Conservation (phyloP, 2,329 filamentous ascomycete genomes). For the Colletotrichum sp. region DNA sequence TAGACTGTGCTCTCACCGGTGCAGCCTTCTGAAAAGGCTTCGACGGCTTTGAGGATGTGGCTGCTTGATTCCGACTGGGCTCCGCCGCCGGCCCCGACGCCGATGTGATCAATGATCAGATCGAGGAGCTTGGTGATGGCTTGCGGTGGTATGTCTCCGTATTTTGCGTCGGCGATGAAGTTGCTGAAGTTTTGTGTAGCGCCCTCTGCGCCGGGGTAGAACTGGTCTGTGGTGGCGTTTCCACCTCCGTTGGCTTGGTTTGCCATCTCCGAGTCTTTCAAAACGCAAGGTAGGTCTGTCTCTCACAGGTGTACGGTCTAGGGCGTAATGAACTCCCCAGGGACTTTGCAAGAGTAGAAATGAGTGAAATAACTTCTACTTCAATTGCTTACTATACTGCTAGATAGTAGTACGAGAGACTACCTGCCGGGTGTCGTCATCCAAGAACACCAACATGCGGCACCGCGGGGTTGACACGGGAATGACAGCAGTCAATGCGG, state of each 20-base stretch:
- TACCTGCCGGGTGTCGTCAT: not conserved
- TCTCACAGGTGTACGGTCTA: not conserved
- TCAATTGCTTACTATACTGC: not conserved
- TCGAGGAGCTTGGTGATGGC: conserved; percentile 25
- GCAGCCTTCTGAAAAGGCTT: conserved; percentile 27
- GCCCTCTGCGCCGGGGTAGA: not conserved
- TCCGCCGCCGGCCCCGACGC: conserved; percentile 27
- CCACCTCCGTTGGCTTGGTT: not conserved
- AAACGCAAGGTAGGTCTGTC: not conserved
- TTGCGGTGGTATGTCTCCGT: not conserved
- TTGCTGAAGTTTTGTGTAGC: not conserved
- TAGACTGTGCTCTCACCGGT: conserved; percentile 35
- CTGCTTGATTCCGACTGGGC: conserved; percentile 26
- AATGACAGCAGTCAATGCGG: not conserved
- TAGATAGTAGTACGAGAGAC: not conserved
- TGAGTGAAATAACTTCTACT: not conserved
- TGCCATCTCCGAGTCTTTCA: not conserved
- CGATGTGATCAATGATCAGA: conserved; percentile 28
- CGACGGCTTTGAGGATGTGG: conserved; percentile 37
- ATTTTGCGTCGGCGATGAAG: not conserved
- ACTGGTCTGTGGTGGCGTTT: not conserved
- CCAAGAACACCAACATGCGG: not conserved
- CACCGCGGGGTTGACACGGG: not conserved
- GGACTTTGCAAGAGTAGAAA: not conserved
- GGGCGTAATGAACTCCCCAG: not conserved